A percentile compares a stretch with the other conserved stretches of the same genome.
Conservation (phyloP, 2,329 filamentous ascomycete genomes). For the Venturia asperata region DNA sequence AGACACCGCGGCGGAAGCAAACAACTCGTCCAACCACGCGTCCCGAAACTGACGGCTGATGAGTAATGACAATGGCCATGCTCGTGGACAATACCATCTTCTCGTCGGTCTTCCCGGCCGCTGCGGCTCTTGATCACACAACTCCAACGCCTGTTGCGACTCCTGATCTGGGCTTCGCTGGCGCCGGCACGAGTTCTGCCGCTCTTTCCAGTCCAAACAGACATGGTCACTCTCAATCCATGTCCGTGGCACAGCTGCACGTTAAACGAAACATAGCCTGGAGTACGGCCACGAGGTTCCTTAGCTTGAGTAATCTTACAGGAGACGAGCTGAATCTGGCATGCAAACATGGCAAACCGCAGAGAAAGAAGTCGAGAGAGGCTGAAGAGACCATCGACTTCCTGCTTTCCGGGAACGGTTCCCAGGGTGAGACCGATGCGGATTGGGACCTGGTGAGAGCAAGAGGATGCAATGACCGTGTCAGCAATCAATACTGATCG, state of each 20-base stretch:
- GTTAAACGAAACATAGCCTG: conserved; percentile 37
- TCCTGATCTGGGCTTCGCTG: conserved; percentile 37
- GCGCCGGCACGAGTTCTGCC: conserved; percentile 36
- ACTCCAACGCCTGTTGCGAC: conserved; percentile 40
- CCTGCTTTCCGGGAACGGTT: conserved; percentile 30
- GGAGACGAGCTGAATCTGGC: conserved; percentile 11
- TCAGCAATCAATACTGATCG: conserved; percentile 24
- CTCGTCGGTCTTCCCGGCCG: conserved; percentile 40
- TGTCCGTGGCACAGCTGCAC: conserved; percentile 28
- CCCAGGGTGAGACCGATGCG: conserved; percentile 54
- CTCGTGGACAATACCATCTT: conserved; percentile 27
- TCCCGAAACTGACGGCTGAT: background rate
- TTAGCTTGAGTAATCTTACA: conserved; percentile 29
- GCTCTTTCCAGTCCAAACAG: conserved; percentile 24
- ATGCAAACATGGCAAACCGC: conserved; percentile 22
- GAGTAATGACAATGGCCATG: background rate
- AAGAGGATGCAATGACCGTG: conserved; percentile 21
- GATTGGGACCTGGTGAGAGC: conserved; percentile 17
- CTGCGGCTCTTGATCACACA: conserved; percentile 33
- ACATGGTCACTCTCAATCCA: conserved; percentile 26
- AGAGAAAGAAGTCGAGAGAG: conserved; percentile 24
- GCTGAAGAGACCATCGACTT: conserved; percentile 33
- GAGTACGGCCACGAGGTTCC: conserved; percentile 40
- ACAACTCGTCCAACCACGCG: background rate
- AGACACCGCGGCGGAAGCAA: background rate